Base-by-base conservation (phyloP, 2,329 filamentous ascomycete species). In the Arachnopeziza araneosa region DNA sequence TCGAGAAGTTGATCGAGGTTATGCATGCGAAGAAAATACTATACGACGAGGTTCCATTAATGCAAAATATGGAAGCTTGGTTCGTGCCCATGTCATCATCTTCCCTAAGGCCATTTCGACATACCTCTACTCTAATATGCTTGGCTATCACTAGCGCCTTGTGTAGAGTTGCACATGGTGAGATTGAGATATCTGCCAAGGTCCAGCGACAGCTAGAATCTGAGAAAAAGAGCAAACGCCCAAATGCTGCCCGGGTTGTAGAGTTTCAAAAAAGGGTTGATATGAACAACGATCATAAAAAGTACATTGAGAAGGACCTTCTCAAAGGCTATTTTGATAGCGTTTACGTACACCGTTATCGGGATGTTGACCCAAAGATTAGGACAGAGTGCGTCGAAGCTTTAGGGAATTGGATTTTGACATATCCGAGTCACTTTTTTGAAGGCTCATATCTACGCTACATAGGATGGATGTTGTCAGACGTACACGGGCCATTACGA, bases 261-360 rank as follows among this genome's bases (percentile, higher is more conserved):
- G 86, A 88, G 14, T 85, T 95, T 24, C 85, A 96, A 70, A 80
- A 83, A 50, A 88, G 85, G 58, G 80, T 93, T 49, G 81, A 88
- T 12, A 50, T 56, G n/a, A 69, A 67, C 22, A 66, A 71, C 50
- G 58, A 67, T 10, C 64, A 66, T 26, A 66, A 67, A 51, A 84
- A 92, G 65, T 86, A 87, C 44, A 86, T 87, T 64, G 78, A 84
- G 63, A 82, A 83, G 30, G 81, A 87, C 61, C 86, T 98, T 60
- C 88, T 52, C 26, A 26, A 88, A 66, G 91, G 96, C 66, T 91
- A 92, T 68, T 96, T 98, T 71, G 90, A 96, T 67, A 90, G 90
- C 1, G 87, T 98, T 53, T 99, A 96, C 72, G 89, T 97, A 30
- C 93, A 99, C 75, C 87, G 95, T 54, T 99, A 98, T 74, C 90